Evolutionary conservation across 176 grass and related monocot genomes (phyloP), one percentile per base, ranked within the genome.

Genomic region (Neostapfia colusana): DNA sequence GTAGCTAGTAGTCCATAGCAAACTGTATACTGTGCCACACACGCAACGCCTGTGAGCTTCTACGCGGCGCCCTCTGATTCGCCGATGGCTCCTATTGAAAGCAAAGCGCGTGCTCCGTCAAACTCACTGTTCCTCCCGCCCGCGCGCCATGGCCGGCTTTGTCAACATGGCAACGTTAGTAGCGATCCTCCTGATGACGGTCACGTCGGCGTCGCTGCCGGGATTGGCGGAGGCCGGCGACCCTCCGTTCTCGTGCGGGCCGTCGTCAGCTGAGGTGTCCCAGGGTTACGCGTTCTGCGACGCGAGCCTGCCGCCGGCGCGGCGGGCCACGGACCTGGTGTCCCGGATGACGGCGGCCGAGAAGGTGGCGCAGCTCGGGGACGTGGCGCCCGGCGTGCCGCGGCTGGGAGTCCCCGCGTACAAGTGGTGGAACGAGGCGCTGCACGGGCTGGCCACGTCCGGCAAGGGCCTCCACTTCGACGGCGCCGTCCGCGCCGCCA

Each of bases 341-440:
- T 36, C 75, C 0, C 85, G 75, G 42, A 13, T 93, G 60, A 93
- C 85, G 16, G 0, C 59, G 6, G 67, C 80, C 7, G 90, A 97
- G 86, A 93, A 93, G 64, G 67, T 79, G 4, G 53, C 80, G 20
- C 83, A 85, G 75, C 76, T 97, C 7, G 93, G 90, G 0, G 88
- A 97, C 53, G 21, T 69, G 16, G 73, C 90, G 1, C 4, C 60
- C 0, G 83, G 80, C 0, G 67, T 97, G 16, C 51, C 74, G 3
- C 69, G 93, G 38, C 90, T 97, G 14, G 88, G 81, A 4, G 71
- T 93, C 13, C 90, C 88, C 8, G 18, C 66, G 6, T 97, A 93
- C 82, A 86, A 87, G 79, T 97, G 90, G 93, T 97, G 93, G 93
- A 89, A 82, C 7, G 90, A 97, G 74, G 83, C 85, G 65, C 64